These are phyloP conservation scores for Backusella psychrophila DNA, from an alignment of 192 early-diverging fungal species.

Conservation along the genomic window DNA sequence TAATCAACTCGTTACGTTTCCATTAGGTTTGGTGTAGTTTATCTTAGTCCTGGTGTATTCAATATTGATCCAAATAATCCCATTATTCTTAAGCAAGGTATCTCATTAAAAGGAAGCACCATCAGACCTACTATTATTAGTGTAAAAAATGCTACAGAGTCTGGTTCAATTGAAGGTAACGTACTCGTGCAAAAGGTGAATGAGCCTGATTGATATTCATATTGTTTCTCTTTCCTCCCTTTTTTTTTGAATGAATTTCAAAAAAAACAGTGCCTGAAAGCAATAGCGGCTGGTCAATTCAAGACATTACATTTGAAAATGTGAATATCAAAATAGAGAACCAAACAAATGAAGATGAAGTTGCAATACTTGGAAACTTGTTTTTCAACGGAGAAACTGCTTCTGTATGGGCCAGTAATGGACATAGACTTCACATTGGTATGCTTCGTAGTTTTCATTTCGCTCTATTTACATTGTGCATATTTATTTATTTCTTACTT, in stretches of 20 bases:
- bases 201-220: not conserved
- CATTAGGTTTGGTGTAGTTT: not conserved
- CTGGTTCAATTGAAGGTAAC: constrained; percentile 21
- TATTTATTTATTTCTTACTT: not conserved
- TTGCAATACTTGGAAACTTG: constrained; percentile 8
- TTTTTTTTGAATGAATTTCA: not conserved
- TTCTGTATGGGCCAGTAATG: constrained; percentile 7
- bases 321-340: constrained; percentile 17
- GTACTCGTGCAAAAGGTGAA: not conserved
- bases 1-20: not conserved
- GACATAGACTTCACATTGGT: constrained; percentile 18
- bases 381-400: constrained; percentile 21
- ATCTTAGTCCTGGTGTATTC: not conserved
- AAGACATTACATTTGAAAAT: constrained; percentile 23
- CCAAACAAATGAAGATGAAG: constrained; percentile 9
- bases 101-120: constrained; percentile 10
- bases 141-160: not conserved
- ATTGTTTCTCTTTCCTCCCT: not conserved
- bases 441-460: not conserved
- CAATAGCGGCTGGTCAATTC: constrained; percentile 20
- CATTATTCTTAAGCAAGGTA: constrained; percentile 15
- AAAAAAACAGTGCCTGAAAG: constrained; percentile 7
- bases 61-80: not conserved
- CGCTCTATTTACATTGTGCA: not conserved
- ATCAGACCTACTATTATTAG: constrained; percentile 15